Evolutionary conservation across 139 green algal species (phyloP).

Genomic region (Gonium pectorale): DNA sequence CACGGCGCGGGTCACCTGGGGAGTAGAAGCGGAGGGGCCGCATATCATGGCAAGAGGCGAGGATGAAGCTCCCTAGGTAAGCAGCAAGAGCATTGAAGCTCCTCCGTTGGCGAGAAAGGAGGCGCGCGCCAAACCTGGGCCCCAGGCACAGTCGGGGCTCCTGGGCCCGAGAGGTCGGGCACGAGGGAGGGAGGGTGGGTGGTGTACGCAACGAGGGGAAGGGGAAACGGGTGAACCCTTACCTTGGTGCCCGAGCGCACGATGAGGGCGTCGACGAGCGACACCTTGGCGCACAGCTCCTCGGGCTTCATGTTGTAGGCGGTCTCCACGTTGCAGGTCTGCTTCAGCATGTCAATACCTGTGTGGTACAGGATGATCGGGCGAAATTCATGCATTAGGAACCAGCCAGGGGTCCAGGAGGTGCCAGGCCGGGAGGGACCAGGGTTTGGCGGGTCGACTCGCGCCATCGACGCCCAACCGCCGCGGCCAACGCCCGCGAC

Average conservation of each 20-base stretch:
- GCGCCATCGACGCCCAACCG: not conserved
- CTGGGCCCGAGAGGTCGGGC: too few relatives aligned
- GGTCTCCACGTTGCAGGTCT: constrained; percentile 71
- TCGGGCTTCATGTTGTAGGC: constrained; percentile 83
- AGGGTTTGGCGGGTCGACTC: not conserved
- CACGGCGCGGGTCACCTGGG: constrained; percentile 87
- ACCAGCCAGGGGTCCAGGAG: too few relatives aligned
- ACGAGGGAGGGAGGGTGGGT: too few relatives aligned
- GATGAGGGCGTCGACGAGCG: constrained; percentile 87
- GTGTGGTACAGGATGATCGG: too few relatives aligned
- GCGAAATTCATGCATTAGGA: too few relatives aligned
- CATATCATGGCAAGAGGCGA: too few relatives aligned
- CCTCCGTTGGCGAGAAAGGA: too few relatives aligned
- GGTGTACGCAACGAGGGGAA: too few relatives aligned
- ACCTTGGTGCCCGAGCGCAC: constrained; percentile 93
- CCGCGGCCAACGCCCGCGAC: not conserved
- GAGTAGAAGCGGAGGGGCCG: not conserved
- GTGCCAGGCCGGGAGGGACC: not conserved
- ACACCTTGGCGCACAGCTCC: constrained; percentile 84
- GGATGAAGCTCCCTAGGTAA: not conserved
- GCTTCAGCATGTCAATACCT: constrained; percentile 87
- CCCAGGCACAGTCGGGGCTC: too few relatives aligned
- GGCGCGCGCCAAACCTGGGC: too few relatives aligned
- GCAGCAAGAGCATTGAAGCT: not conserved
- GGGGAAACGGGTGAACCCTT: too few relatives aligned